Base-by-base conservation (phyloP, 2,329 filamentous ascomycete genomes). In the Aspergillus ochraceus region DNA sequence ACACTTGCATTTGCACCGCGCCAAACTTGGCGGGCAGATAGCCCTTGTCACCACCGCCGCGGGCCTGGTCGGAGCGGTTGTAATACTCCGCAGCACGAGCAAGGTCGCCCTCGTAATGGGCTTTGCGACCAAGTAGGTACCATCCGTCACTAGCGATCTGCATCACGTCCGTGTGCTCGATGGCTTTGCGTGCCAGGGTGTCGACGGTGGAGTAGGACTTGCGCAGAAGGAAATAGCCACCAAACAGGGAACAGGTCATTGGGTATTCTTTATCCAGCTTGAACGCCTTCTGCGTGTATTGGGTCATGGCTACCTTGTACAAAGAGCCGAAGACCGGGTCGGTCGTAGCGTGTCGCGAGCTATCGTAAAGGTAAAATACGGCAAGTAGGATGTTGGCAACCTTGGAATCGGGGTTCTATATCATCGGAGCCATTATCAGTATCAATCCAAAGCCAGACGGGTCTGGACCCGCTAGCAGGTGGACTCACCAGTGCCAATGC, bases 101-200 rank as follows among this genome's bases (percentile, higher is more conserved):
- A 6, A 86, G 77, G 59, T 97, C 88, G 47, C 90, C 89, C 59
- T 87, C 85, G 66, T 92, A 91, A 72, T 99, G 95, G 64, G 94
- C 91, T 74, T 96, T 97, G 61, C 93, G 85, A 29, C 92, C 95
- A 46, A 98, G 85, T 9, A 98, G 79, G 76, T 97, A 99, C 93
- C 94, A 98, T 39, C 95, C 96, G 73, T 99, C 96, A 77, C 94
- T 97, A 24, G 94, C 94, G 74, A 98, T 92, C 3, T 93, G 91
- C 74, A 97, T 97, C 67, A 98, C 91, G 72, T 99, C 95, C 2
- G 95, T 98, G 69, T 91, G 89, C 71, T 97, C 92, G 63, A 99
- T 97, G 6, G 95, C 93, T 74, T 95, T 95, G 73, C 93, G 90
- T 8, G 94, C 91, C 19, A 99, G 83, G 20, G 88, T 88, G 66